These are phyloP conservation scores for Glycyrrhiza uralensis DNA, from an alignment of 306 rosid species.

Conservation along the genomic window DNA sequence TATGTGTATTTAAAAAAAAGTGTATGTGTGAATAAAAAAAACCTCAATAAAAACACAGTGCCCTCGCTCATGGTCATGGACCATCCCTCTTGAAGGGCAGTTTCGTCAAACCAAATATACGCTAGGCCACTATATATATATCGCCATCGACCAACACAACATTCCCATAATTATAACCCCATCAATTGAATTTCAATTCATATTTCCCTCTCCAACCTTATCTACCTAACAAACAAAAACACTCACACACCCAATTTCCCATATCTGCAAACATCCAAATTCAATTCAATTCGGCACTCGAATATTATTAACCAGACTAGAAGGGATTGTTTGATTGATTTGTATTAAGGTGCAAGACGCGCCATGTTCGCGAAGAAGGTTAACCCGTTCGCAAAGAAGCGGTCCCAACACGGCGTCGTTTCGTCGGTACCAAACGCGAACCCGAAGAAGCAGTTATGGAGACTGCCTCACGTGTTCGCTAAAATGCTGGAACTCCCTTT, in stretches of 20 bases:
- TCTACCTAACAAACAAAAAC: not conserved
- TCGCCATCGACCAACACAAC: not conserved
- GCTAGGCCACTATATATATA: not conserved
- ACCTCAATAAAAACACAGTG: not conserved
- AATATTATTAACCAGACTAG: no score
- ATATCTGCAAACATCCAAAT: not conserved
- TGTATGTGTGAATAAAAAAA: no score
- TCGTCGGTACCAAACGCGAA: not conserved
- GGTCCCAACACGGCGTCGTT: slow-evolving; percentile 26
- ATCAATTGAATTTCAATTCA: not conserved
- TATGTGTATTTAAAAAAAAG: no score
- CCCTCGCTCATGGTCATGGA: slow-evolving; percentile 13
- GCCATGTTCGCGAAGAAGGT: slow-evolving; percentile 34
- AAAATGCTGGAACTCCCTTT: slow-evolving; percentile 52
- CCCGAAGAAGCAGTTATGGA: slow-evolving; percentile 42
- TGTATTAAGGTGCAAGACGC: not conserved
- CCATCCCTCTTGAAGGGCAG: slow-evolving; percentile 11
- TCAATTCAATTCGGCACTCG: not conserved
- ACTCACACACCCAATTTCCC: not conserved
- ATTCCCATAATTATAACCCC: not conserved
- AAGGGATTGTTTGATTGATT: not conserved
- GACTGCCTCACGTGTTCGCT: slow-evolving; percentile 56
- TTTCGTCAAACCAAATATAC: not conserved
- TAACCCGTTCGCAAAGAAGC: slow-evolving; percentile 25
- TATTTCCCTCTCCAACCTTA: not conserved